A percentile compares a stretch with the other conserved stretches of the same genome.
These are phyloP conservation scores for Plasmodium gaboni DNA, from an alignment of 169 alveolate genomes.

Conservation along the genomic window DNA sequence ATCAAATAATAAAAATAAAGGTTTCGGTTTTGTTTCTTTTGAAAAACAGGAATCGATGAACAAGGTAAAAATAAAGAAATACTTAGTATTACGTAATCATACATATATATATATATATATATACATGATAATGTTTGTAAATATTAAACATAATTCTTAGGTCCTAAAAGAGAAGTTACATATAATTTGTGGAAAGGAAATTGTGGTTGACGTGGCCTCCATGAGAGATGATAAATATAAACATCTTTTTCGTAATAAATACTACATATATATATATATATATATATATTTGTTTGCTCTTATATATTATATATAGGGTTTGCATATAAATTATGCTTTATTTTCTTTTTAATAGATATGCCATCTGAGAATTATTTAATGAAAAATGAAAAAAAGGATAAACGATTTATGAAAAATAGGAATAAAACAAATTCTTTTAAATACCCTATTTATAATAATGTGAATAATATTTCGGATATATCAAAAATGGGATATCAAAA, in stretches of 20 bases:
- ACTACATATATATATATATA: neutral
- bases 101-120: neutral
- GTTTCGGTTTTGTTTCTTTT: conserved; percentile 88
- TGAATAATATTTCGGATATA: conserved; percentile 27
- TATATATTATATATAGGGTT: neutral
- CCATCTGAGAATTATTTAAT: conserved; percentile 36
- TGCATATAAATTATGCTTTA: neutral
- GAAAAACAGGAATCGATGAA: conserved; percentile 78
- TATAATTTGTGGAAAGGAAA: conserved; percentile 83
- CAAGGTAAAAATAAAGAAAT: conserved; percentile 38
- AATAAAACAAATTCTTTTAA: neutral
- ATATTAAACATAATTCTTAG: conserved; percentile 21
- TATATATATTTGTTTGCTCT: neutral
- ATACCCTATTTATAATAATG: conserved; percentile 26
- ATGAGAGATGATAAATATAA: conserved; percentile 67
- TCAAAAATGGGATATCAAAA: conserved; percentile 24
- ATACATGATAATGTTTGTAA: neutral
- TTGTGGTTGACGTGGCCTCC: conserved; percentile 83
- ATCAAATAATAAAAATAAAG: conserved; percentile 78
- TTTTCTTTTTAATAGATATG: conserved; percentile 5
- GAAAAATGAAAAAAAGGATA: conserved; percentile 18
- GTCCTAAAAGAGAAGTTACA: conserved; percentile 79
- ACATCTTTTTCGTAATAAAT: conserved; percentile 31
- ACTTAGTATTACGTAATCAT: neutral
- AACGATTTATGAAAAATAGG: conserved; percentile 6